Evolutionary conservation across 441 rosid genomes (phyloP).

Genomic region (Adansonia madagascariensis): DNA sequence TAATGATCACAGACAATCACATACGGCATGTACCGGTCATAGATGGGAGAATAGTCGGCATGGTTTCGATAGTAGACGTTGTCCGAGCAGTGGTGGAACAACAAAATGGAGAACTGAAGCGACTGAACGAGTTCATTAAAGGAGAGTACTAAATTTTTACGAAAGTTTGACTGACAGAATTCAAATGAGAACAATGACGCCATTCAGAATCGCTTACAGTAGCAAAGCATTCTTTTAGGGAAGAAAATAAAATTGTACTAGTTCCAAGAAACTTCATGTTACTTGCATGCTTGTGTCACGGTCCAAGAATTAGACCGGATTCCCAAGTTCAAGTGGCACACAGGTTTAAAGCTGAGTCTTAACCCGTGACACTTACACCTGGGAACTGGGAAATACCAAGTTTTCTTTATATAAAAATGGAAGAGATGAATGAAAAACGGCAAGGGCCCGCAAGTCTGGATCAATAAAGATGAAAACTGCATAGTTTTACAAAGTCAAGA

Average conservation of each 20-base stretch:
- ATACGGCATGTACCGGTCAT: slow-evolving; percentile 83
- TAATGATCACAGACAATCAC: slow-evolving; percentile 49
- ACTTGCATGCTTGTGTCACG: too few species aligned
- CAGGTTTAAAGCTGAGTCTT: too few species aligned
- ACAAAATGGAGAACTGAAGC: slow-evolving; percentile 69
- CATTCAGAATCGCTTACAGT: background rate
- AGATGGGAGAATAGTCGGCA: slow-evolving; percentile 78
- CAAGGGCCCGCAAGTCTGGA: background rate
- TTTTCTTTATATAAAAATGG: background rate
- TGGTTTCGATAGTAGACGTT: slow-evolving; percentile 80
- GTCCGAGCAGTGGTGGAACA: slow-evolving; percentile 80
- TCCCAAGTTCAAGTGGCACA: too few species aligned
- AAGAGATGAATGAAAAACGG: background rate
- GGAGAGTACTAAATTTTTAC: slow-evolving; percentile 56
- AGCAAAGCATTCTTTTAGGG: background rate
- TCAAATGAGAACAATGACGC: too few species aligned
- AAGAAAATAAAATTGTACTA: too few species aligned
- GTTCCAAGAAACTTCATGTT: too few species aligned
- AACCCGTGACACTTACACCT: background rate
- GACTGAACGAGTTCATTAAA: slow-evolving; percentile 69
- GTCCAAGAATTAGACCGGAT: too few species aligned
- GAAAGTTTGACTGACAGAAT: background rate
- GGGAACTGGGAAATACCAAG: background rate
- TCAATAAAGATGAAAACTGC: background rate
- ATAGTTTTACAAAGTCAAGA: too few species aligned